Evolutionary conservation across 768 basidiomycete genomes (phyloP).

Genomic region (Calocybe gangraenosa): DNA sequence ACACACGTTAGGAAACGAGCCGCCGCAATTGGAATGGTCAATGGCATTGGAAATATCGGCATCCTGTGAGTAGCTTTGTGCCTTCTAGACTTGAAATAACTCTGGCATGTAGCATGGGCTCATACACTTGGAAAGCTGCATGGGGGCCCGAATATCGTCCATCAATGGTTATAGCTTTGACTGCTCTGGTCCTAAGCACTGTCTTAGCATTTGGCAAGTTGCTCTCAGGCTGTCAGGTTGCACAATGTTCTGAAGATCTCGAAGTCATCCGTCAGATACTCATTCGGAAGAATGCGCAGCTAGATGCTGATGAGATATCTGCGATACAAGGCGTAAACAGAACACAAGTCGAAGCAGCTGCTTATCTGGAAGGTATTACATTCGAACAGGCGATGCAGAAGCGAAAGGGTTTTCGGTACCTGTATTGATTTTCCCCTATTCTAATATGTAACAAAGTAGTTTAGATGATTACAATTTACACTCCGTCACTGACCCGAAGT

Average conservation of each 20-base stretch:
- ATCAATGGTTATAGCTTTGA: slow-evolving; percentile 48
- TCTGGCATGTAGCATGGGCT: slow-evolving; percentile 39
- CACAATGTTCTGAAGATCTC: not conserved
- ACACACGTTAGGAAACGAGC: slow-evolving; percentile 35
- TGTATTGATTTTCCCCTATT: not conserved
- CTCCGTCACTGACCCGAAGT: not conserved
- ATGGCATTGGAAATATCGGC: not conserved
- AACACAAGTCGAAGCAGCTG: no score
- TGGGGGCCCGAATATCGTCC: slow-evolving; percentile 61
- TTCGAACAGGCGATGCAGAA: not conserved
- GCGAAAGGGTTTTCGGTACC: not conserved
- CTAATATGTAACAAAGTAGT: not conserved
- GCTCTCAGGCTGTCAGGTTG: not conserved
- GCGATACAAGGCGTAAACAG: no score
- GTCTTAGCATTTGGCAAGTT: slow-evolving; percentile 18
- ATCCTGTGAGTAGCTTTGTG: not conserved
- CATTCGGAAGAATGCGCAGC: no score
- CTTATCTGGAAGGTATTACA: not conserved
- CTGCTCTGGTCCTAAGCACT: slow-evolving; percentile 26
- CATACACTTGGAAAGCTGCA: slow-evolving; percentile 51
- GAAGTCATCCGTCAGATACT: not conserved
- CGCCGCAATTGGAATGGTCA: slow-evolving; percentile 30
- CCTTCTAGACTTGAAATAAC: not conserved
- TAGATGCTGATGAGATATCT: no score
- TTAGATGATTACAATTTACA: not conserved